A percentile compares a stretch with the other conserved stretches of the same genome.
Conservation (phyloP, 108 stramenopile genomes). For the Skeletonema potamos region DNA sequence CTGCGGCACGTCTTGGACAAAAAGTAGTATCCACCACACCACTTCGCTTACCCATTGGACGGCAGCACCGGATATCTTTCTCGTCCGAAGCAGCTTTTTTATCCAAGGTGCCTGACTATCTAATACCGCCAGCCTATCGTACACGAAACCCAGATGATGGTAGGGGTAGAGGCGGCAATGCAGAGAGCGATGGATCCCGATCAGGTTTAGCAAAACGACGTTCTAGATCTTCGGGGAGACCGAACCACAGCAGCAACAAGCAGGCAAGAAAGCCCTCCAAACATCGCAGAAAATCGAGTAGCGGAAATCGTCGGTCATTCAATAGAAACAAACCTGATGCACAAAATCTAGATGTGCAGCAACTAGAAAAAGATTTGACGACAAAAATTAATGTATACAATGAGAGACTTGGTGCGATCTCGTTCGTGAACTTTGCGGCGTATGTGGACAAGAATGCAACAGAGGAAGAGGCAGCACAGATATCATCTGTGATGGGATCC, state of each 20-base stretch:
- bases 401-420: neutral
- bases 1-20: neutral
- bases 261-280: neutral
- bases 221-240: neutral
- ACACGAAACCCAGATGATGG: neutral
- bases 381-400: constrained; percentile 1
- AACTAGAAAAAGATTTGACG: constrained; percentile 1
- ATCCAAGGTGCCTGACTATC: constrained; percentile 17
- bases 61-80: neutral
- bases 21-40: too few relatives aligned
- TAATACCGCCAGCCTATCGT: constrained; percentile 29
- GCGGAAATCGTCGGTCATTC: neutral
- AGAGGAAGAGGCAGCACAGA: constrained; percentile 2
- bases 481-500: neutral
- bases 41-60: too few relatives aligned
- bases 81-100: neutral
- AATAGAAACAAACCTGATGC: neutral
- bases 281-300: neutral
- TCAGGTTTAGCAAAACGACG: neutral
- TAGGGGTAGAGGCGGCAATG: neutral
- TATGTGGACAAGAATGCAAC: constrained; percentile 4
- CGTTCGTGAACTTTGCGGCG: neutral
- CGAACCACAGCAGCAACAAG: neutral
- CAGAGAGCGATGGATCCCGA: neutral
- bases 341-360: neutral